These are phyloP conservation scores for Nasturtium officinale DNA, from an alignment of 345 rosid genomes.

Conservation along the genomic window DNA sequence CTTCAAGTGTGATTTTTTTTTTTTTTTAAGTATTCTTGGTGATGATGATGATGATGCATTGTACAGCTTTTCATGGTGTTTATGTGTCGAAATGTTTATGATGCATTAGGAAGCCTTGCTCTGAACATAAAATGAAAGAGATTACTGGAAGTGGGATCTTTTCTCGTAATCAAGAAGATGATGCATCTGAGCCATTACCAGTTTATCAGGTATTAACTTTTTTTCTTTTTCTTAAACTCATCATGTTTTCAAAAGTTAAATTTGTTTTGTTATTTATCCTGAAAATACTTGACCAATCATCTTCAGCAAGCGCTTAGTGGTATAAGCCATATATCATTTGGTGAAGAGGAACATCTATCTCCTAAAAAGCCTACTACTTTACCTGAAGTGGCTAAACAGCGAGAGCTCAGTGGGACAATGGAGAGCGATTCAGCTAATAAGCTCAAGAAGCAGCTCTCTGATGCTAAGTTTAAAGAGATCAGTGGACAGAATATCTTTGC, in stretches of 20 bases:
- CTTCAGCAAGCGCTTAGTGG: constrained; percentile 81
- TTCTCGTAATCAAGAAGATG: constrained; percentile 59
- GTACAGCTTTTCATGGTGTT: not conserved
- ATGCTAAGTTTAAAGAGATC: constrained; percentile 89
- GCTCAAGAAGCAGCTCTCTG: constrained; percentile 79
- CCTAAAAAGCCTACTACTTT: constrained; percentile 72
- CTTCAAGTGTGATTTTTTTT: not conserved
- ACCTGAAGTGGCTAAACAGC: constrained; percentile 92
- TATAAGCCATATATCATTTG: constrained; percentile 89
- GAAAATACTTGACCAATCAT: not conserved
- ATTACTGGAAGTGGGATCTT: constrained; percentile 97
- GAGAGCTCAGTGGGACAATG: constrained; percentile 83
- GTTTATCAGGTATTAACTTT: constrained; percentile 69
- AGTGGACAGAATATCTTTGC: constrained; percentile 96
- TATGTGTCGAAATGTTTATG: constrained; percentile 9
- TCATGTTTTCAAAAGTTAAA: not conserved
- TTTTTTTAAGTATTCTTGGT: not conserved
- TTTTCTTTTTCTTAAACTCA: too few relatives aligned
- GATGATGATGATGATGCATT: not conserved
- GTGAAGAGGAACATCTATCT: constrained; percentile 73
- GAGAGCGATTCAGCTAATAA: constrained; percentile 64
- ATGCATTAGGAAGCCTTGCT: constrained; percentile 80
- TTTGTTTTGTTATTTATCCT: constrained; percentile 1
- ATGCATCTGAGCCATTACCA: constrained; percentile 56
- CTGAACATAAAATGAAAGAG: constrained; percentile 91